Conservation (phyloP, 2,329 filamentous ascomycete species). For the Rhinocladiella similis region DNA sequence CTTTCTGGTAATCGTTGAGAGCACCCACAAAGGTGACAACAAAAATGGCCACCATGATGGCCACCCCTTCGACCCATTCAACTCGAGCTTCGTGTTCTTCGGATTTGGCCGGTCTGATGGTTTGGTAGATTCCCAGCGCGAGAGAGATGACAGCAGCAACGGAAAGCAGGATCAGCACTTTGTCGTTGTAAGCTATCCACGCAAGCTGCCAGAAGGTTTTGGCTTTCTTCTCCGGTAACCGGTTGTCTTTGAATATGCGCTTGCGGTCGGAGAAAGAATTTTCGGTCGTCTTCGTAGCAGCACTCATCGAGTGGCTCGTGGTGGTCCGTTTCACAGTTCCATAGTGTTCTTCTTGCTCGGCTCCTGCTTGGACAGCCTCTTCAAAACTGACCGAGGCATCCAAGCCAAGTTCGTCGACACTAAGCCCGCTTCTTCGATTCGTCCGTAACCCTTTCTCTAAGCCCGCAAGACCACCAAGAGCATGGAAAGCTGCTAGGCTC, state of each 20-base stretch:
- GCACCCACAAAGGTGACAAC: slow-evolving; percentile 76
- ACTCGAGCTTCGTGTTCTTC: slow-evolving; percentile 52
- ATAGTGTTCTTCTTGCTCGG: slow-evolving; percentile 19
- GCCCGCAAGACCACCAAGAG: slow-evolving; percentile 70
- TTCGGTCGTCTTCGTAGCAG: slow-evolving; percentile 22
- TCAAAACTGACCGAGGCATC: slow-evolving; percentile 69
- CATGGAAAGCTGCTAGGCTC: slow-evolving; percentile 71
- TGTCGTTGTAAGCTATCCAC: slow-evolving; percentile 79
- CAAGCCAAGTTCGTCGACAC: slow-evolving; percentile 65
- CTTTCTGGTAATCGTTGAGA: slow-evolving; percentile 81
- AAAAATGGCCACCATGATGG: slow-evolving; percentile 73
- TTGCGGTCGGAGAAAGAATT: slow-evolving; percentile 61
- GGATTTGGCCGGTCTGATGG: slow-evolving; percentile 29
- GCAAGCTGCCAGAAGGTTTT: slow-evolving; percentile 66
- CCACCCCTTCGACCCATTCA: slow-evolving; percentile 80
- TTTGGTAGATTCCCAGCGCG: slow-evolving; percentile 66
- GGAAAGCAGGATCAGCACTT: slow-evolving; percentile 68
- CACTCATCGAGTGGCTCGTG: slow-evolving; percentile 21
- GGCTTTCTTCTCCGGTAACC: slow-evolving; percentile 63
- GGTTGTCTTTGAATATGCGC: slow-evolving; percentile 68
- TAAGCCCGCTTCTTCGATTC: slow-evolving; percentile 64
- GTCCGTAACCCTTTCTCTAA: slow-evolving; percentile 73
- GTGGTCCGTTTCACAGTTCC: slow-evolving; percentile 25
- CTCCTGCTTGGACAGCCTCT: slow-evolving; percentile 49
- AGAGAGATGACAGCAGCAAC: slow-evolving; percentile 69